phyloP scores from a whole-genome alignment of 306 rosid genomes.

The Malus fusca region DNA sequence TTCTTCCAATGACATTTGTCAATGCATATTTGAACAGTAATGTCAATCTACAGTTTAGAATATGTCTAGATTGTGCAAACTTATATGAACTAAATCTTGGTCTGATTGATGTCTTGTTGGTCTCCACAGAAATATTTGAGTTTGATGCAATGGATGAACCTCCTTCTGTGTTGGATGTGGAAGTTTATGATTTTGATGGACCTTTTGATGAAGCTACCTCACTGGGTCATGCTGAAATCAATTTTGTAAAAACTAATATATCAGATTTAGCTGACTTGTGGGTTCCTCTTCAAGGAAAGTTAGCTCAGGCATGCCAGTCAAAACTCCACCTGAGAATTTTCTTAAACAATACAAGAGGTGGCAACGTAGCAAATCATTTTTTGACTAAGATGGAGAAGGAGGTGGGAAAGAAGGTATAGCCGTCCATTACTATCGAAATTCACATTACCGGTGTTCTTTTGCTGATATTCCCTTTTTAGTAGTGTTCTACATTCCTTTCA shows the following conservation, averaged over 20 bases:
- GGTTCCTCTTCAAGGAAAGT: conserved; percentile 88
- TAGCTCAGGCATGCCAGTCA: conserved; percentile 68
- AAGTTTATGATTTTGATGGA: conserved; percentile 86
- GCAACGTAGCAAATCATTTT: conserved; percentile 63
- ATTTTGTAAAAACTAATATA: conserved; percentile 78
- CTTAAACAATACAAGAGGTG: conserved; percentile 76
- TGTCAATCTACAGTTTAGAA: not conserved
- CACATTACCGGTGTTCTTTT: conserved; percentile 4
- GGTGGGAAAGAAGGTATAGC: conserved; percentile 86
- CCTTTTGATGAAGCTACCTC: conserved; percentile 78
- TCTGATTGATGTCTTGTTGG: conserved; percentile 11
- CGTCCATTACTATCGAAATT: conserved; percentile 8
- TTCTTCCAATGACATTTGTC: not conserved
- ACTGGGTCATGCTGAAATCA: conserved; percentile 68
- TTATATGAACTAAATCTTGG: conserved; percentile 1
- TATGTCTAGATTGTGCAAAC: not conserved
- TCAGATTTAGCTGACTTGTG: conserved; percentile 84
- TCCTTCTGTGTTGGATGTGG: conserved; percentile 82
- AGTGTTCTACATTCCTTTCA: conserved; percentile 6
- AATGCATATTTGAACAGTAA: not conserved
- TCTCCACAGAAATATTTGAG: conserved; percentile 80
- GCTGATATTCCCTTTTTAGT: not conserved
- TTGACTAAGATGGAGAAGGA: conserved; percentile 96
- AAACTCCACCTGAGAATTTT: conserved; percentile 83
- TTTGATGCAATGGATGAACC: conserved; percentile 96